These are phyloP conservation scores for Zygotorulaspora chibaensis DNA, from an alignment of 805 yeast species.

Conservation along the genomic window DNA sequence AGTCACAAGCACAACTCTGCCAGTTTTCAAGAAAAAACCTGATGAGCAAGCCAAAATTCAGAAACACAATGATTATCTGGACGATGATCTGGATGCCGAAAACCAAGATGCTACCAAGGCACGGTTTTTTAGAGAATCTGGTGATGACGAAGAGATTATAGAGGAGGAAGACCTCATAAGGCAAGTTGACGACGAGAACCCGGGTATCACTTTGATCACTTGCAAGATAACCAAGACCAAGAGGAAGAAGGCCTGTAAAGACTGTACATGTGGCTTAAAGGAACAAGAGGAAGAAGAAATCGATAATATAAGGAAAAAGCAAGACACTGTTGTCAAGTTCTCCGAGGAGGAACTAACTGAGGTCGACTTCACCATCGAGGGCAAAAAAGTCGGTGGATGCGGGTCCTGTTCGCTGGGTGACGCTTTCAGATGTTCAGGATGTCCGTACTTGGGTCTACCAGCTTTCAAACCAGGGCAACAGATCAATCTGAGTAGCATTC, in stretches of 20 bases:
- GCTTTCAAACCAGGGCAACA: slow-evolving; percentile 98
- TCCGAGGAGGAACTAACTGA: slow-evolving; percentile 70
- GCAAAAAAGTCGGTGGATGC: slow-evolving; percentile 90
- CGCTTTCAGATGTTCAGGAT: slow-evolving; percentile 97
- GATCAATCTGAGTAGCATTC: slow-evolving; percentile 67
- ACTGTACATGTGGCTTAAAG: slow-evolving; percentile 94
- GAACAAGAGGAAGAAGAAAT: slow-evolving; percentile 72
- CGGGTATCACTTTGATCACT: slow-evolving; percentile 27
- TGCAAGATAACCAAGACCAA: slow-evolving; percentile 32
- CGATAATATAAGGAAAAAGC: slow-evolving; percentile 26
- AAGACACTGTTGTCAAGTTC: slow-evolving; percentile 42
- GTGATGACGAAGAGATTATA: slow-evolving; percentile 45
- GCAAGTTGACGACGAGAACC: slow-evolving; percentile 34
- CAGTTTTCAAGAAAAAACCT: slow-evolving; percentile 29
- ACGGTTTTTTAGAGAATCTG: slow-evolving; percentile 48
- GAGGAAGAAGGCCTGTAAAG: slow-evolving; percentile 87
- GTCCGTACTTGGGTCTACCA: slow-evolving; percentile 95
- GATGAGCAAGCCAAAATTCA: slow-evolving; percentile 23
- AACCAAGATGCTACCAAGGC: slow-evolving; percentile 43
- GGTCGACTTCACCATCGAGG: slow-evolving; percentile 92
- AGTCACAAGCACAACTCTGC: slow-evolving; percentile 19
- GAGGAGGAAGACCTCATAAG: slow-evolving; percentile 54
- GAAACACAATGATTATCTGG: slow-evolving; percentile 31
- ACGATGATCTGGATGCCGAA: slow-evolving; percentile 36
- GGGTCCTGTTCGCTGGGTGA: slow-evolving; percentile 97